Evolutionary conservation across 1,284 basidiomycete genomes (phyloP), one percentile per base, ranked within the genome.

Genomic region (Cryptococcus hybrid): DNA sequence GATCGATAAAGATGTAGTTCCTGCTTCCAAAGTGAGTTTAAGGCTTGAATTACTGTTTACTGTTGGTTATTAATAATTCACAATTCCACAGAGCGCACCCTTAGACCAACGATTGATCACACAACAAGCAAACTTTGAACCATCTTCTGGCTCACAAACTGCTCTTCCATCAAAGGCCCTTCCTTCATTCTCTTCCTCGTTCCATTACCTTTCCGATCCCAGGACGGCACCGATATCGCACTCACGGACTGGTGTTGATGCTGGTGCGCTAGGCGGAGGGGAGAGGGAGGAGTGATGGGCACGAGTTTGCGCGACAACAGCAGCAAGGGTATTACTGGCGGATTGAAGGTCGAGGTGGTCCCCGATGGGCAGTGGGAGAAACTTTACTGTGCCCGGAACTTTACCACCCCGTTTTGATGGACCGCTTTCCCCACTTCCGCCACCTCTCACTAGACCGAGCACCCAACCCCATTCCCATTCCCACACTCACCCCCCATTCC

Each of bases 81-180:
- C 24, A 24, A 24, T 24, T 24, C 24, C 30, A 12, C 54, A 73
- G 72, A 71, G 68, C 50, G 74, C 74, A 38, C 74, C 74, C 0
- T 65, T 76, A 39, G 69, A 70, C 51, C 73, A 75, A 53, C 66
- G 63, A 2, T 60, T 74, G 0, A 64, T 71, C 11, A 59, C 67
- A 11, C 74, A 75, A 54, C 73, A 75, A 57, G 62, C 65, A 13
- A 68, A 71, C 12, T 66, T 68, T 24, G 72, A 74, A n/a, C 66
- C 64, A 0, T 63, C 68, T 0, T 71, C 71, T 5, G 74, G 72
- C 0, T 66, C 67, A 15, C 72, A 72, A 50, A 73, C 73, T 1
- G 62, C 71, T 30, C 47, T 71, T 40, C 70, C 66, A 8, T 69
- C 68, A 11, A 60, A 69, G 54, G 65, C 69, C n/a, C 66, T 73